Percentiles rank a stretch among this genome's conserved stretches.
These are phyloP conservation scores for Ophiostoma ulmi DNA, from an alignment of 2,329 filamentous ascomycete species.

Conservation along the genomic window DNA sequence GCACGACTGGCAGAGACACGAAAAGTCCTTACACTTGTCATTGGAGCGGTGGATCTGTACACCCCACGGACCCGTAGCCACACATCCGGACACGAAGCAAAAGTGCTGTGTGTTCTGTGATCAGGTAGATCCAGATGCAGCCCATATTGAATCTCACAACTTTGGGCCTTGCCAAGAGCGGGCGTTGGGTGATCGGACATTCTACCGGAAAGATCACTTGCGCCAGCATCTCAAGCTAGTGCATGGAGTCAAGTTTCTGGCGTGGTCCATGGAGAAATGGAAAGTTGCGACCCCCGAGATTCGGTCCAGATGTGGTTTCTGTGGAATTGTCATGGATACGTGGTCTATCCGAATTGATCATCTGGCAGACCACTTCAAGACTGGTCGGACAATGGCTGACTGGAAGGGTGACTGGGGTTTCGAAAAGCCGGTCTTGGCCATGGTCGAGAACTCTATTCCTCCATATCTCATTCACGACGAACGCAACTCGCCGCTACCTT, in stretches of 20 bases:
- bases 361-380: conserved; percentile 63
- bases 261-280: conserved; percentile 62
- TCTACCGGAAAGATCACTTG: conserved; percentile 63
- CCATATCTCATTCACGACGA: conserved; percentile 63
- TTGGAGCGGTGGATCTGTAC: conserved; percentile 62
- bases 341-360: conserved; percentile 59
- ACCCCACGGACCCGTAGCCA: conserved; percentile 50
- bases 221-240: conserved; percentile 60
- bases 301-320: conserved; percentile 61
- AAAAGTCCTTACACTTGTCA: conserved; percentile 61
- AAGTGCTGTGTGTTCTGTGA: conserved; percentile 57
- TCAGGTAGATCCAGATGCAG: conserved; percentile 48
- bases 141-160: conserved; percentile 56
- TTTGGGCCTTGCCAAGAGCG: conserved; percentile 63
- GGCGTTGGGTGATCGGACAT: conserved; percentile 55
- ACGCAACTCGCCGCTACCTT: conserved; percentile 53
- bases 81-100: conserved; percentile 56
- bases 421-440: conserved; percentile 53
- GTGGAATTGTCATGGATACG: conserved; percentile 55
- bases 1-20: conserved; percentile 66
- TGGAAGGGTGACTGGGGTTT: conserved; percentile 69
- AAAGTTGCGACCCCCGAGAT: conserved; percentile 57
- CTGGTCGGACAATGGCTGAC: conserved; percentile 60
- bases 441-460: conserved; percentile 63
- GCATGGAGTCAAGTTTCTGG: conserved; percentile 56